Evolutionary conservation across 345 rosid genomes (phyloP).

Genomic region (Abelmoschus esculentus): DNA sequence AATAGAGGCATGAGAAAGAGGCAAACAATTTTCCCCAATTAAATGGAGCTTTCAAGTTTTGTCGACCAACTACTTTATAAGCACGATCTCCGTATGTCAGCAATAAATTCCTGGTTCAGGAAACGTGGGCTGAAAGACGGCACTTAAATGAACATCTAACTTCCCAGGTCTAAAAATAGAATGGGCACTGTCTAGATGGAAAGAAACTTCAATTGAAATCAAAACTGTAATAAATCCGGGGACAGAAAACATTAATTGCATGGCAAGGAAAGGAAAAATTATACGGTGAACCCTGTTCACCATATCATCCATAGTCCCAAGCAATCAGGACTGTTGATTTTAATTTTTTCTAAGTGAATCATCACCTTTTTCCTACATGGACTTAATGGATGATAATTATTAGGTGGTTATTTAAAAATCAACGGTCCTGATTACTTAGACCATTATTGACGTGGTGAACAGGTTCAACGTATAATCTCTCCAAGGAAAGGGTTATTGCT

Average conservation of each 20-base stretch:
- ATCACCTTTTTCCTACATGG: too few species aligned
- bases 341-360: too few species aligned
- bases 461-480: too few species aligned
- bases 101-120: background rate
- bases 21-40: too few species aligned
- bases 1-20: too few species aligned
- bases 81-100: background rate
- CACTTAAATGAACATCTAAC: background rate
- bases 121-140: background rate
- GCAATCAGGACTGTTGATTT: too few species aligned
- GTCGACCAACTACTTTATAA: background rate
- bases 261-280: background rate
- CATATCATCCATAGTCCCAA: too few species aligned
- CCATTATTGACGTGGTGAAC: too few species aligned
- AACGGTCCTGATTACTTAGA: too few species aligned
- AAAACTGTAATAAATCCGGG: background rate
- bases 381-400: too few species aligned
- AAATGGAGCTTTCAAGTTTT: background rate
- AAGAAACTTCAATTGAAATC: background rate
- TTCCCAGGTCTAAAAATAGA: background rate
- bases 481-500: slow-evolving; percentile 18
- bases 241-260: background rate
- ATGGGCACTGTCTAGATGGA: background rate
- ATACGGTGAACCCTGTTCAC: too few species aligned
- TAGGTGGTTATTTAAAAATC: too few species aligned